Base-by-base conservation (phyloP, 768 basidiomycete genomes). In the Rhizopogon vinicolor region DNA sequence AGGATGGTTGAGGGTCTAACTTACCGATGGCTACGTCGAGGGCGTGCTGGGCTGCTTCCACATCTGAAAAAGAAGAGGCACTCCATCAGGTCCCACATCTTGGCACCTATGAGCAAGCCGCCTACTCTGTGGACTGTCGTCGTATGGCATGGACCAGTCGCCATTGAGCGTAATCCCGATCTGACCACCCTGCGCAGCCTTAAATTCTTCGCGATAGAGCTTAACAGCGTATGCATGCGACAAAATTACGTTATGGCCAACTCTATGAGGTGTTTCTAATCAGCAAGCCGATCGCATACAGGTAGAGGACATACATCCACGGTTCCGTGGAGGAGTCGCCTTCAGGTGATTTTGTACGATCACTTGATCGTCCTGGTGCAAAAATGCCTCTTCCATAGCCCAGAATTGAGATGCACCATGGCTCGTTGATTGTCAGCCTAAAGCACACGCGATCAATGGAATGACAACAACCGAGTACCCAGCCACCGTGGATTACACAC, bases 151-250 rank as follows among this genome's bases (percentile, higher is more conserved):
- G 33, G 80, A 75, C 85, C 85, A 89, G 66, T 88, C 85, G 10
- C 87, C 85, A 61, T 89, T 89, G 44, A 90, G 74, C 0, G 89
- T 90, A 63, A 91, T 89, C n/a, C 87, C 88, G 61, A 91, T 87
- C 59, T 77, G 72, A 22, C 87, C 90, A 9, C 78, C 74, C 65
- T 89, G 87, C 1, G 58, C 67, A 3, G 76, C 60, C 69, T 87
- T 84, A 77, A 82, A 91, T 50, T 84, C 69, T 29, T 83, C 78
- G 29, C 85, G 81, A 64, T 89, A 91, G 12, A 83, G 61, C 63
- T 87, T 82, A 44, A 82, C 81, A 18, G 84, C 84, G 57, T 78
- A 65, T 0, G 87, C 89, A 60, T 91, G 90, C 1, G 89, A 76
- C 25, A 89, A 72, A 42, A 90, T 84, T 51, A 88, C 67, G 60